These are phyloP conservation scores for Pseudogymnoascus sp. DNA, from an alignment of 2,329 filamentous ascomycete species.

Conservation along the genomic window DNA sequence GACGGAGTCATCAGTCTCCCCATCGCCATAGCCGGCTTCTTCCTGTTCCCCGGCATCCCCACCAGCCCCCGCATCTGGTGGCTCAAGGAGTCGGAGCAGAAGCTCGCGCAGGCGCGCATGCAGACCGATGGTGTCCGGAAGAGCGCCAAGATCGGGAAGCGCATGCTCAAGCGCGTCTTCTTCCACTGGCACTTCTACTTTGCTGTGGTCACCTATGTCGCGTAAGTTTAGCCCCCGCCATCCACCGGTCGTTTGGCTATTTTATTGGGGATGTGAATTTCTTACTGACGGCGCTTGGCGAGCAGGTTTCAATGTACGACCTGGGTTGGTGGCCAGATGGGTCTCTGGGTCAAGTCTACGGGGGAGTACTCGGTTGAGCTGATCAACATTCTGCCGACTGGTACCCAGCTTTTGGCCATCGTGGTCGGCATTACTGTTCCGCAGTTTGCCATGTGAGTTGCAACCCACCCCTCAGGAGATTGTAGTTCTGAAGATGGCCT, in stretches of 20 bases:
- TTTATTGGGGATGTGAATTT: background rate
- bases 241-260: background rate
- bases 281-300: background rate
- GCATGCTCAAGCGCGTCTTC: conserved; percentile 19
- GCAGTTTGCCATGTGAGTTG: background rate
- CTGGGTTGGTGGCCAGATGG: conserved; percentile 24
- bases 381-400: background rate
- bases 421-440: background rate
- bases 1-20: conserved; percentile 28
- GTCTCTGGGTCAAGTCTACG: conserved; percentile 16
- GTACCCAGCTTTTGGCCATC: background rate
- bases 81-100: conserved; percentile 21
- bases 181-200: conserved; percentile 24
- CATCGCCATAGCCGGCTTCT: conserved; percentile 22
- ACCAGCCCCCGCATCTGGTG: conserved; percentile 21
- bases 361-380: background rate
- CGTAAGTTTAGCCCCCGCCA: background rate
- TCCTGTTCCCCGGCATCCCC: conserved; percentile 21
- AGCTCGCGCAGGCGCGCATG: conserved; percentile 22
- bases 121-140: conserved; percentile 6
- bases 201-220: background rate
- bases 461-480: background rate
- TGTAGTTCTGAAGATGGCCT: background rate
- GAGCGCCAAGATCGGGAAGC: conserved; percentile 15
- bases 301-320: conserved; percentile 15